phyloP scores from a whole-genome alignment of 805 yeast genomes.

The Starmerella sp. region DNA sequence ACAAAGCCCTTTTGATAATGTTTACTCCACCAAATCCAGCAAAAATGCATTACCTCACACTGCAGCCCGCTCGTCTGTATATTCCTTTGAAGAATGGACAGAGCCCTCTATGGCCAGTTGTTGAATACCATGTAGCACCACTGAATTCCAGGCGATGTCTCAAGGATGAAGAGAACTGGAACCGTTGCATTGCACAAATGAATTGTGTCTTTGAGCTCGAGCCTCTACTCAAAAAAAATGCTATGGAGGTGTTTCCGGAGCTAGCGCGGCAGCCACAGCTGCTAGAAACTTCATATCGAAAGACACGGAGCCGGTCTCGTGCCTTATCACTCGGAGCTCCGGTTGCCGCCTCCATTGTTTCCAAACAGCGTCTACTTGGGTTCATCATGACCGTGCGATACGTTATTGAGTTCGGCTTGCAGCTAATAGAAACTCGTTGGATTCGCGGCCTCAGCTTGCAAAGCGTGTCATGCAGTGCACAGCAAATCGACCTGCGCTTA shows the following conservation, averaged over 20 bases:
- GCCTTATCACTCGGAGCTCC: constrained; percentile 18
- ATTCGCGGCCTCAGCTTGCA: constrained; percentile 10
- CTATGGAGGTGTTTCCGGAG: constrained; percentile 23
- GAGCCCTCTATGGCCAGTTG: not conserved
- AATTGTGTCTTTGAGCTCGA: constrained; percentile 31
- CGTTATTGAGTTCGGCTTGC: constrained; percentile 26
- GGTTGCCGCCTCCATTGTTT: constrained; percentile 1
- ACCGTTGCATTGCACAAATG: constrained; percentile 27
- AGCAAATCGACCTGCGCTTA: constrained; percentile 67
- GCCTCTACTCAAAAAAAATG: constrained; percentile 21
- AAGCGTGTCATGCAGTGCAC: constrained; percentile 50
- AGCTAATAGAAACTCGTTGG: constrained; percentile 25
- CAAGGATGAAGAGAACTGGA: not conserved
- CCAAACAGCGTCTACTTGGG: constrained; percentile 13
- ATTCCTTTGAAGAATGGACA: constrained; percentile 22
- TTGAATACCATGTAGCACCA: not conserved
- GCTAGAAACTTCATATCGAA: not conserved
- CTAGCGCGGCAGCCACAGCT: constrained; percentile 12
- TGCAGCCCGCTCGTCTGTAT: constrained; percentile 59
- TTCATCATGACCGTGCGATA: constrained; percentile 24
- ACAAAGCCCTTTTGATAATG: constrained; percentile 30
- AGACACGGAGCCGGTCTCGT: constrained; percentile 18
- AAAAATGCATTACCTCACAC: constrained; percentile 64
- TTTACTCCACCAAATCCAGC: constrained; percentile 63
- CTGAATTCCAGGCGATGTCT: not conserved